Conservation (phyloP, 2,329 filamentous ascomycete species). For the Neonectria sp. region DNA sequence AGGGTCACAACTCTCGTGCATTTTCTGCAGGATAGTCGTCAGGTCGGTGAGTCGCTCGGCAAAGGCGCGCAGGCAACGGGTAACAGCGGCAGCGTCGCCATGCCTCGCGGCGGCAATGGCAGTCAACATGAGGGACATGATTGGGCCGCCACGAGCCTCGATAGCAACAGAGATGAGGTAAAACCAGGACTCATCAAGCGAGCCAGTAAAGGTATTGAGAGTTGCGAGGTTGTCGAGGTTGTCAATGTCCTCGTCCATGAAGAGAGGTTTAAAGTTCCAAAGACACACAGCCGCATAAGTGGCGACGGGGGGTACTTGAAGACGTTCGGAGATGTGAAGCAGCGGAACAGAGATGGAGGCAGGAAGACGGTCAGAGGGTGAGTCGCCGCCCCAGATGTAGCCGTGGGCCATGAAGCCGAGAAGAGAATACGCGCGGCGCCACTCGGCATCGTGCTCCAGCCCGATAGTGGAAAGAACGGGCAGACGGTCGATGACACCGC, state of each 20-base stretch:
- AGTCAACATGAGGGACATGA: constrained; percentile 89
- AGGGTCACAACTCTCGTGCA: constrained; percentile 97
- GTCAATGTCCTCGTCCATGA: constrained; percentile 85
- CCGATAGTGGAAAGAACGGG: constrained; percentile 87
- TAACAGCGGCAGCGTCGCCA: constrained; percentile 79
- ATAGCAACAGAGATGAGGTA: constrained; percentile 97
- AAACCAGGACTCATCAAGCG: constrained; percentile 98
- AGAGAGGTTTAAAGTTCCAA: constrained; percentile 98
- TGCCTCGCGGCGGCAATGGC: constrained; percentile 86
- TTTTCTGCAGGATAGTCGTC: constrained; percentile 82
- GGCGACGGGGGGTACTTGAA: constrained; percentile 92
- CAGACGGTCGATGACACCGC: constrained; percentile 83
- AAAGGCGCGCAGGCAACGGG: constrained; percentile 82
- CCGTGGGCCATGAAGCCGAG: constrained; percentile 93
- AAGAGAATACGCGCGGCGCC: constrained; percentile 92
- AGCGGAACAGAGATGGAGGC: constrained; percentile 88
- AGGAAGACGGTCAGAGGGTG: constrained; percentile 83
- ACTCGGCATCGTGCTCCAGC: constrained; percentile 88
- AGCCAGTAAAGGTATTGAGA: constrained; percentile 92
- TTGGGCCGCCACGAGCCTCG: constrained; percentile 89
- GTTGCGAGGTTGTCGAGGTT: constrained; percentile 90
- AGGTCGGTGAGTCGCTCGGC: constrained; percentile 92
- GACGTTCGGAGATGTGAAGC: constrained; percentile 79
- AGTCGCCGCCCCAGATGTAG: constrained; percentile 96
- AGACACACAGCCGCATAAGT: constrained; percentile 93